Base-by-base conservation (phyloP, 768 basidiomycete genomes). In the Panus rudis region DNA sequence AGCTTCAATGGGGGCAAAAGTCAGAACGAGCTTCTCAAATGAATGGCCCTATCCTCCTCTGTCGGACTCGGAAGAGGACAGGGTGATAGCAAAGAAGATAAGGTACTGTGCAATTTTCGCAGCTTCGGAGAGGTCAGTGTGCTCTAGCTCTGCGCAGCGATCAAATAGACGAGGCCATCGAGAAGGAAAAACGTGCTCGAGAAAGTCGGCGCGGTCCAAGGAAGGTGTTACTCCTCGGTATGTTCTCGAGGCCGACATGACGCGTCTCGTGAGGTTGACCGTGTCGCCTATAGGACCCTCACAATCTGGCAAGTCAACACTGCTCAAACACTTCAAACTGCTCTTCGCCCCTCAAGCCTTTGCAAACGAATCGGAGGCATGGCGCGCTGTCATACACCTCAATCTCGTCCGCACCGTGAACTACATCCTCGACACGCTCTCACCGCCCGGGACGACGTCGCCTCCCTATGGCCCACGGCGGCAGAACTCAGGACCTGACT, bases 251-350 rank as follows among this genome's bases (percentile, higher is more conserved):
- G 20, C 16, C 30, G 20, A 10, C 27, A 33, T 43, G 32, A 17
- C 35, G 23, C 39, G 28, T 37, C 8, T 28, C 16, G 21, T 14
- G 11, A 3, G 21, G 11, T 35, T 19, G 19, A 28, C 10, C 20
- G n/a, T n/a, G 19, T 37, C 5, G 20, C 30, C 30, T 30, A 21
- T 46, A 81, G 79, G 80, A 37, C 81, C 81, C 58, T 75, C 79
- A 24, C 79, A 81, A 62, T 77, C 78, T 5, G 81, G 81, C 23
- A 82, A 83, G 56, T 79, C 78, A 0, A 81, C 81, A 0, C 68
- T 79, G 22, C 60, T 83, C 33, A 81, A 81, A 63, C 79, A 79
- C 55, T 78, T 81, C 49, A 77, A 81, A 52, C 65, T 81, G 23
- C 66, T 72, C 34, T 79, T 77, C 47, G 69, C 77, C 6, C 80